Conservation (phyloP, 2,329 filamentous ascomycete species). For the Pyrenochaeta sp. region DNA sequence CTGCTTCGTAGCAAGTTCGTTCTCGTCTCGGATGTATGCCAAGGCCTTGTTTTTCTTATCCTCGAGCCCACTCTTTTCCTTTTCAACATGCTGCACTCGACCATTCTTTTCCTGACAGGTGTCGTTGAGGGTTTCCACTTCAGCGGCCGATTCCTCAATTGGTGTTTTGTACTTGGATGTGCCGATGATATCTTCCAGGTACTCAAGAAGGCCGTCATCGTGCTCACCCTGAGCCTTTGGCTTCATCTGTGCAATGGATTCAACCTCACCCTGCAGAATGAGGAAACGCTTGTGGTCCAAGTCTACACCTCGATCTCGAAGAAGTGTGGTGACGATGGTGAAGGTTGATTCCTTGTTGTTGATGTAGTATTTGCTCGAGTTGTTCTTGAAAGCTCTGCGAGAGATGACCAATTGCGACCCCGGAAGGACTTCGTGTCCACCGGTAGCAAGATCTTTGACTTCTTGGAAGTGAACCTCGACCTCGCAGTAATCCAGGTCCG, state of each 20-base stretch:
- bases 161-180: slow-evolving; percentile 98
- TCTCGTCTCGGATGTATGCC: slow-evolving; percentile 88
- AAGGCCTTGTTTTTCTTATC: slow-evolving; percentile 97
- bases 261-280: slow-evolving; percentile 96
- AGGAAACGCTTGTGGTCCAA: slow-evolving; percentile 98
- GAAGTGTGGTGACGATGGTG: slow-evolving; percentile 84
- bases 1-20: slow-evolving; percentile 88
- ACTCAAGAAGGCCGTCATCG: slow-evolving; percentile 94
- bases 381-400: slow-evolving; percentile 94
- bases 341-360: slow-evolving; percentile 90
- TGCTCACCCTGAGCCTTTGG: slow-evolving; percentile 93
- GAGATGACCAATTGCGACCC: slow-evolving; percentile 88
- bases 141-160: slow-evolving; percentile 89
- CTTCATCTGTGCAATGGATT: slow-evolving; percentile 99
- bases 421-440: slow-evolving; percentile 77
- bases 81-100: slow-evolving; percentile 96
- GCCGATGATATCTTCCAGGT: slow-evolving; percentile 97
- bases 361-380: slow-evolving; percentile 98
- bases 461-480: slow-evolving; percentile 97
- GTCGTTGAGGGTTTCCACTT: slow-evolving; percentile 93
- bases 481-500: slow-evolving; percentile 88
- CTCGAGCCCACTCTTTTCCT: slow-evolving; percentile 90
- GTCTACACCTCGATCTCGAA: slow-evolving; percentile 89
- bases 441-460: slow-evolving; percentile 84
- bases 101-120: slow-evolving; percentile 94